phyloP scores from a whole-genome alignment of 108 stramenopile genomes.

The Cyclotella kingstonii region DNA sequence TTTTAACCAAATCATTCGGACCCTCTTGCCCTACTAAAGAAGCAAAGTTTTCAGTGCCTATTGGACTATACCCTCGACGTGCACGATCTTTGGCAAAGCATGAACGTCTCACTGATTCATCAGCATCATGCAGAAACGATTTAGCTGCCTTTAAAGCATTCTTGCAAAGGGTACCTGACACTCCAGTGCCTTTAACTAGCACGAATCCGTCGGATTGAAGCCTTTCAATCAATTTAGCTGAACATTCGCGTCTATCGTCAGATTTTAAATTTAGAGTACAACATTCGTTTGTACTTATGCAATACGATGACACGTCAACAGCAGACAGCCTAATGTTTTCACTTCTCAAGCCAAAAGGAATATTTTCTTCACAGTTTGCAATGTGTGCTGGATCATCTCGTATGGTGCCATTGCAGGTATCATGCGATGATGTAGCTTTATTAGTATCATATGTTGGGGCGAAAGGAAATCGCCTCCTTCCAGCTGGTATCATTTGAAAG shows the following conservation, averaged over 20 bases:
- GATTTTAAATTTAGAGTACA: neutral
- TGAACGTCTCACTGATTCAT: conserved; percentile 63
- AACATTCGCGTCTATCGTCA: conserved; percentile 27
- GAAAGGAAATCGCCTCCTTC: conserved; percentile 67
- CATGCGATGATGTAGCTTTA: neutral
- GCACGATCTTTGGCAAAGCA: conserved; percentile 68
- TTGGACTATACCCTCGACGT: conserved; percentile 69
- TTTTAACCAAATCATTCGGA: conserved; percentile 74
- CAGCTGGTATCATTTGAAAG: conserved; percentile 54
- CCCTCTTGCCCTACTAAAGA: conserved; percentile 58
- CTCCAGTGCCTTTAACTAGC: conserved; percentile 43
- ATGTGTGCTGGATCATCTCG: too few relatives aligned
- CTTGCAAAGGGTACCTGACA: conserved; percentile 32
- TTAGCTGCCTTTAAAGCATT: conserved; percentile 51
- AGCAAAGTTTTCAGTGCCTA: conserved; percentile 72
- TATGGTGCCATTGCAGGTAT: neutral
- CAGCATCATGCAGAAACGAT: conserved; percentile 59
- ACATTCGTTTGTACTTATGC: neutral
- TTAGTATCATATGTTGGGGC: conserved; percentile 35
- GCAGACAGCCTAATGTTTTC: conserved; percentile 21
- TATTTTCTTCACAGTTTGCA: too few relatives aligned
- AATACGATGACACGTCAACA: conserved; percentile 54
- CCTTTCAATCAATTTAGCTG: conserved; percentile 26
- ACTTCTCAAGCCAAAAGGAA: too few relatives aligned
- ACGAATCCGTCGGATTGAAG: conserved; percentile 59